Conservation (phyloP, 2,329 filamentous ascomycete genomes). For the Podosphaera aphanis region DNA sequence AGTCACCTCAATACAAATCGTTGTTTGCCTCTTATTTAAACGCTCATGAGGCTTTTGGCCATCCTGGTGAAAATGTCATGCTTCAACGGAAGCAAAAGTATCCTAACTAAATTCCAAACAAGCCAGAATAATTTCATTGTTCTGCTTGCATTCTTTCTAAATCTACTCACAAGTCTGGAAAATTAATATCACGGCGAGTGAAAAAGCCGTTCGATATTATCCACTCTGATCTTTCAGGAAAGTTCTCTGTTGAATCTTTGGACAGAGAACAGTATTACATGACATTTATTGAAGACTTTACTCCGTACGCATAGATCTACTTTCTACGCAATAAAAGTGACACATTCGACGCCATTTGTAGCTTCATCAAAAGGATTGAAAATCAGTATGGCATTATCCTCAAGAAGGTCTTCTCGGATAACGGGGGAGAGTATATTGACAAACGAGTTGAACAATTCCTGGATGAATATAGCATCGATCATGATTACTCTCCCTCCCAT, state of each 20-base stretch:
- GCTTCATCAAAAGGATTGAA: not conserved
- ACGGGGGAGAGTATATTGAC: too few relatives aligned
- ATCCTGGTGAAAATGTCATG: too few relatives aligned
- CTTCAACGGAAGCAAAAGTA: not conserved
- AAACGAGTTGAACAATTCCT: not conserved
- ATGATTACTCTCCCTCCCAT: not conserved
- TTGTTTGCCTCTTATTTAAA: too few relatives aligned
- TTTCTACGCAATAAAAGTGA: not conserved
- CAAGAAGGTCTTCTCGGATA: not conserved
- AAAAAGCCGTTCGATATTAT: not conserved
- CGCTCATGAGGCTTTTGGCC: too few relatives aligned
- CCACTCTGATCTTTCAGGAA: not conserved
- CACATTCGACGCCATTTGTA: not conserved
- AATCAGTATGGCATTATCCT: not conserved
- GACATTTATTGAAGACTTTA: not conserved
- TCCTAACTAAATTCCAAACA: not conserved
- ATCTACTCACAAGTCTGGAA: not conserved
- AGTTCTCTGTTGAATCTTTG: constrained; percentile 1
- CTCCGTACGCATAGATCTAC: not conserved
- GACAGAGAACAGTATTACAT: not conserved
- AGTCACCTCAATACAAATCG: too few relatives aligned
- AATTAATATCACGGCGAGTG: not conserved
- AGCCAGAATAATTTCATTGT: not conserved
- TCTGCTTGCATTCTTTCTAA: not conserved
- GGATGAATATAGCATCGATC: not conserved